Evolutionary conservation across 305 asterid genomes (phyloP).

Genomic region (Fraxinus nigra): DNA sequence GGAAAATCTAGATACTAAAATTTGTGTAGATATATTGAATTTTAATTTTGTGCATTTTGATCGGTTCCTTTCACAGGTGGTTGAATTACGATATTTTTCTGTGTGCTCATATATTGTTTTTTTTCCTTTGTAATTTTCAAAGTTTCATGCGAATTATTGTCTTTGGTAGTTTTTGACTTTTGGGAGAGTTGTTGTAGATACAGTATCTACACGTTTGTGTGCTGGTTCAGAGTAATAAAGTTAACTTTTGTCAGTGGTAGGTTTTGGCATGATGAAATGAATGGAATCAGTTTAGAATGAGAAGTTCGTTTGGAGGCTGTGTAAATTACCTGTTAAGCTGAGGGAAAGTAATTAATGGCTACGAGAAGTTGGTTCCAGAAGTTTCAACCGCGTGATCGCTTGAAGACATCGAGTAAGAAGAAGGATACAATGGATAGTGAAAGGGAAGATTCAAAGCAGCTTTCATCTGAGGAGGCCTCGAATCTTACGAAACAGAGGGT

Average conservation of each 20-base stretch:
- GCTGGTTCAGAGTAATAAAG: not conserved
- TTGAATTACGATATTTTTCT: slow-evolving; percentile 16
- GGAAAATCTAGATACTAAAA: not conserved
- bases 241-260: not conserved
- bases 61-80: slow-evolving; percentile 24
- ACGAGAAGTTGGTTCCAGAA: slow-evolving; percentile 88
- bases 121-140: not conserved
- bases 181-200: slow-evolving; percentile 7
- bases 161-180: slow-evolving; percentile 30
- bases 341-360: slow-evolving; percentile 59
- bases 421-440: slow-evolving; percentile 62
- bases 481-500: slow-evolving; percentile 77
- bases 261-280: slow-evolving; percentile 23
- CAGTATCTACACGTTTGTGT: not conserved
- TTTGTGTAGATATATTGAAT: not conserved
- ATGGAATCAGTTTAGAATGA: slow-evolving; percentile 37
- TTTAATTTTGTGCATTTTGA: slow-evolving; percentile 19
- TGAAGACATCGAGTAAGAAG: slow-evolving; percentile 53
- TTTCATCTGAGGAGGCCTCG: slow-evolving; percentile 84
- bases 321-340: slow-evolving; percentile 34
- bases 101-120: not conserved
- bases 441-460: slow-evolving; percentile 56
- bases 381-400: slow-evolving; percentile 76
- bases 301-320: slow-evolving; percentile 23
- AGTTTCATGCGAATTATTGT: not conserved